Conservation (phyloP, 768 basidiomycete species). For the Boletus rubropictus region DNA sequence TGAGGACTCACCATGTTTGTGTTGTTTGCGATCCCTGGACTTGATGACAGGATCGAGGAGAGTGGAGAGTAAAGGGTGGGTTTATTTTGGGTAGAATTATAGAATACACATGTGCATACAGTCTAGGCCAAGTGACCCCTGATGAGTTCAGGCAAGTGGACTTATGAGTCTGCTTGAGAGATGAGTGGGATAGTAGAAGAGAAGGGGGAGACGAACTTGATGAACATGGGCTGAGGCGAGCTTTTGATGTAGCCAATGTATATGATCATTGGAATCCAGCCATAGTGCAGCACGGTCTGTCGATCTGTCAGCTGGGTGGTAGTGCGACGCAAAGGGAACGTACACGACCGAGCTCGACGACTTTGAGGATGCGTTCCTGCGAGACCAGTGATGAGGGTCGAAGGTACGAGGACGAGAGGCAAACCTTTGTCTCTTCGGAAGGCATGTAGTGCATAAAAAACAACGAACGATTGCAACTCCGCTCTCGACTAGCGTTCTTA, state of each 20-base stretch:
- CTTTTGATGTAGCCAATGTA: slow-evolving; percentile 91
- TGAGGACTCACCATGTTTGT: slow-evolving; percentile 27
- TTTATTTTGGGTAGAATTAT: slow-evolving; percentile 23
- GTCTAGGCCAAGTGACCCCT: slow-evolving; percentile 6
- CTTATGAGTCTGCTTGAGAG: slow-evolving; percentile 69
- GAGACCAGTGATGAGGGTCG: neutral
- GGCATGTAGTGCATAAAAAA: slow-evolving; percentile 49
- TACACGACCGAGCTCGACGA: slow-evolving; percentile 78
- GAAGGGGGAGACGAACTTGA: slow-evolving; percentile 66
- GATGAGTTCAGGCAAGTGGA: slow-evolving; percentile 69
- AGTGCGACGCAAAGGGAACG: slow-evolving; percentile 23
- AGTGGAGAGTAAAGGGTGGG: slow-evolving; percentile 1
- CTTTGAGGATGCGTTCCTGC: slow-evolving; percentile 74
- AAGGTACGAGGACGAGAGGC: neutral
- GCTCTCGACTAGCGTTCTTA: slow-evolving; percentile 17
- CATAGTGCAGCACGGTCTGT: slow-evolving; percentile 87
- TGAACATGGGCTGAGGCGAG: slow-evolving; percentile 90
- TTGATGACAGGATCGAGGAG: neutral
- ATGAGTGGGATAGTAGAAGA: neutral
- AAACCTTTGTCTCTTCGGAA: slow-evolving; percentile 86
- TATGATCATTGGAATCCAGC: slow-evolving; percentile 95
- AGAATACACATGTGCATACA: slow-evolving; percentile 23
- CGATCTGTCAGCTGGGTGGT: slow-evolving; percentile 1
- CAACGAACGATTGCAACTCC: slow-evolving; percentile 28
- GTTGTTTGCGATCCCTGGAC: neutral